Percentiles rank a stretch among this genome's conserved stretches.
These are phyloP conservation scores for Sicyos edulis DNA, from an alignment of 306 rosid species.

Conservation along the genomic window DNA sequence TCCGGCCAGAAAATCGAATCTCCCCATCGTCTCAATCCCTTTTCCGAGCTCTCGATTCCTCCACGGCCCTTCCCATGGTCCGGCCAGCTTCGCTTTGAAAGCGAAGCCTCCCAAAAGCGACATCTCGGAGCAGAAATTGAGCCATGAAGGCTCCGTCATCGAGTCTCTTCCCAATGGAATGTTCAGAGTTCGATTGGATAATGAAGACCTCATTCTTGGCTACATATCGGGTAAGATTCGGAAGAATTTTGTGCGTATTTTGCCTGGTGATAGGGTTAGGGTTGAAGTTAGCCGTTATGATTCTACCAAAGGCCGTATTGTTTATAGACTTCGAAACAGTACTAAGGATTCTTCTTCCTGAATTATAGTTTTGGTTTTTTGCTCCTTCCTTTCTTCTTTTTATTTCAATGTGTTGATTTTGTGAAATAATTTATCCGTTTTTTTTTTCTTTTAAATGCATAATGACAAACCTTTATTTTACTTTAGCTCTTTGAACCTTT, in stretches of 20 bases:
- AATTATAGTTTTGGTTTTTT: not conserved
- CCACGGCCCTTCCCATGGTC: conserved; percentile 8
- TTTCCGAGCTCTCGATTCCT: conserved; percentile 12
- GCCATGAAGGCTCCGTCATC: conserved; percentile 35
- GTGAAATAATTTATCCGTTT: not conserved
- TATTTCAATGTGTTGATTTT: not conserved
- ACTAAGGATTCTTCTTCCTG: conserved; percentile 28
- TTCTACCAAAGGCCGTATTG: conserved; percentile 43
- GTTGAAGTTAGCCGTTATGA: conserved; percentile 54
- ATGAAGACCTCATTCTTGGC: conserved; percentile 43
- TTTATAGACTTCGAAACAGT: conserved; percentile 30
- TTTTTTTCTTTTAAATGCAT: not conserved
- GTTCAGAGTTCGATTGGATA: conserved; percentile 46
- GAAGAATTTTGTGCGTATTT: conserved; percentile 43
- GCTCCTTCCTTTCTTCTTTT: not conserved
- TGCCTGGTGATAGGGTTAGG: conserved; percentile 53
- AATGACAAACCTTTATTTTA: not conserved
- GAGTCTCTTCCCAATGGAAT: conserved; percentile 55
- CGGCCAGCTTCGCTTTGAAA: conserved; percentile 7
- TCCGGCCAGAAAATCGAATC: not conserved
- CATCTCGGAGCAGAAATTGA: conserved; percentile 38
- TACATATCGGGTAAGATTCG: conserved; percentile 51
- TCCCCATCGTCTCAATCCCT: not conserved
- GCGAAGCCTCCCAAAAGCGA: conserved; percentile 33
- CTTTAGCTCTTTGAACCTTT: conserved; percentile 1